Base-by-base conservation (phyloP, 2,329 filamentous ascomycete genomes). In the Phoma sp. region DNA sequence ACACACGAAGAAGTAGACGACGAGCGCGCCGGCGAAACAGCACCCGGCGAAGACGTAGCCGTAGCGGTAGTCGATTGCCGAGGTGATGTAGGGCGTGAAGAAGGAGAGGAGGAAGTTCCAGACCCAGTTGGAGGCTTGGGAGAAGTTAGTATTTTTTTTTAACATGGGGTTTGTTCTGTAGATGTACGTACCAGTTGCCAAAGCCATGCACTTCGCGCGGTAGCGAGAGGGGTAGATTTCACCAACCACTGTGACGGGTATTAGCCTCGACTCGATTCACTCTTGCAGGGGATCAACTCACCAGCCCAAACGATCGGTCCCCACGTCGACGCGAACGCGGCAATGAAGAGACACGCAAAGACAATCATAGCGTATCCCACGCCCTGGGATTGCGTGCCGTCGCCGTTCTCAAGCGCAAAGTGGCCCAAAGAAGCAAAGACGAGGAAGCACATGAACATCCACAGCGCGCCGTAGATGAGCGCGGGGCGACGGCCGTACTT, bases 1-100 rank as follows among this genome's bases (percentile, higher is more conserved):
- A 51, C 89, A 85, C 47, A 92, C 83, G 72, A 92, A 92, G 76
- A 93, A 90, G 78, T 88, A 93, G 27, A 92, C 88, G 12, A 92
- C 74, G 0, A 86, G 60, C 0, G 85, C 84, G 0, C 84, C 88
- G 0, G 84, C 78, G 17, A 90, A 77, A 64, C 90, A 89, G 69
- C 88, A 91, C 0, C 81, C 87, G 0, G 88, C 89, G 73, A 92
- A 92, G 27, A 93, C 85, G 60, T 91, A 90, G 2, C 90, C 90
- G 65, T 90, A 91, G 1, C 81, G 81, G 74, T 88, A 92, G 62
- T 88, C 84, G 50, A 92, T 92, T 3, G 84, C 83, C 0, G 80
- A 77, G 0, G 87, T 89, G 69, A 93, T 92, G 74, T 92, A 92
- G 0, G 90, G 88, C 0, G 90, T 92, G 78, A 92, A 91, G 79